Evolutionary conservation across 148 eudicot species (phyloP).

Genomic region (Vaccinium myrtillus): DNA sequence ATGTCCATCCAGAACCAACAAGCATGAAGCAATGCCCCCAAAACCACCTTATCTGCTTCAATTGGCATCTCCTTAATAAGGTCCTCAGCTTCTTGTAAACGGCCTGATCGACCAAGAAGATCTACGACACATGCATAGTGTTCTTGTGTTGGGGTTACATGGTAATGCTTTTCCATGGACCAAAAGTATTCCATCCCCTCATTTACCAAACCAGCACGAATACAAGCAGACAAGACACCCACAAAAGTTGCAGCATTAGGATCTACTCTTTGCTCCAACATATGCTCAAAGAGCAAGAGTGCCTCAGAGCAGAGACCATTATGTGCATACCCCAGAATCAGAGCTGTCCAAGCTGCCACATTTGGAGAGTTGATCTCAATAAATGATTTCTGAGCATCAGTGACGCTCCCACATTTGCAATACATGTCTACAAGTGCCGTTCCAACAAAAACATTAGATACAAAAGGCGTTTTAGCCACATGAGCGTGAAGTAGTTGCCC

Average conservation of each 20-base stretch:
- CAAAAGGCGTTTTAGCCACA: slow-evolving; percentile 38
- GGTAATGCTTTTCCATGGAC: slow-evolving; percentile 29
- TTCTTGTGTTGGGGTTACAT: slow-evolving; percentile 31
- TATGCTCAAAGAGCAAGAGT: slow-evolving; percentile 26
- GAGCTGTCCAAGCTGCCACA: slow-evolving; percentile 46
- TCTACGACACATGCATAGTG: slow-evolving; percentile 51
- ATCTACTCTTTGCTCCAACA: slow-evolving; percentile 27
- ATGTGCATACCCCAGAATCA: slow-evolving; percentile 40
- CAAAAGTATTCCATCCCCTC: slow-evolving; percentile 31
- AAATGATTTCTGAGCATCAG: slow-evolving; percentile 33
- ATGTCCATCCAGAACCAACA: slow-evolving; percentile 51
- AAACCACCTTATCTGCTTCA: slow-evolving; percentile 35
- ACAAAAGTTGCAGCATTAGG: slow-evolving; percentile 49
- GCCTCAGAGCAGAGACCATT: slow-evolving; percentile 34
- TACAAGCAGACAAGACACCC: slow-evolving; percentile 37
- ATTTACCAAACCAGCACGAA: slow-evolving; percentile 27
- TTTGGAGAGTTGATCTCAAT: slow-evolving; percentile 30
- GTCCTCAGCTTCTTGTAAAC: slow-evolving; percentile 44
- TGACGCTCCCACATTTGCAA: slow-evolving; percentile 45
- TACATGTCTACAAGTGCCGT: slow-evolving; percentile 49
- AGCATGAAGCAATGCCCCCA: slow-evolving; percentile 36
- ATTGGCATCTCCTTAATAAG: slow-evolving; percentile 35
- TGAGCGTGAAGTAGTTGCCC: slow-evolving; percentile 46
- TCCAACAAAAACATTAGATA: slow-evolving; percentile 42
- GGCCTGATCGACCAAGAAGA: slow-evolving; percentile 49